Evolutionary conservation across 805 yeast species (phyloP).

Genomic region (Isabelozyma pseudorhagii): DNA sequence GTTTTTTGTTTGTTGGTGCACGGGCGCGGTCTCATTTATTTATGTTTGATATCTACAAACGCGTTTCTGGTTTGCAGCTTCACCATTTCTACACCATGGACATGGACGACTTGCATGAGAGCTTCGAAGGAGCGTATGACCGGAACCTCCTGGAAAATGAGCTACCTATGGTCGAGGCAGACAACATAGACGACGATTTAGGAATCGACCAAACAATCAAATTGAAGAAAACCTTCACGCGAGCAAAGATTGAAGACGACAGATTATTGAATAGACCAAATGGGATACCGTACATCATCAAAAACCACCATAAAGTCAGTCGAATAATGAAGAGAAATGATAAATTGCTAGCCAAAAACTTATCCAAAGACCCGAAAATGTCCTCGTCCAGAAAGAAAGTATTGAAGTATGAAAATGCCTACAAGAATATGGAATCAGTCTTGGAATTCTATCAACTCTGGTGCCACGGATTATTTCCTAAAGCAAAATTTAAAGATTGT

Average conservation of each 20-base stretch:
- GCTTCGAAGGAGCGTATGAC: background rate
- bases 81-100: background rate
- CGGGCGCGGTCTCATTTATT: background rate
- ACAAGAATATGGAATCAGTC: slow-evolving; percentile 29
- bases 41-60: background rate
- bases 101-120: background rate
- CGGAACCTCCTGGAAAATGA: background rate
- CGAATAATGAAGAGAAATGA: slow-evolving; percentile 27
- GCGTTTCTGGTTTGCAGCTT: background rate
- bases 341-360: slow-evolving; percentile 12
- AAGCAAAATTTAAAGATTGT: slow-evolving; percentile 74
- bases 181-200: slow-evolving; percentile 17
- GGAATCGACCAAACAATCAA: slow-evolving; percentile 37
- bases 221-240: slow-evolving; percentile 15
- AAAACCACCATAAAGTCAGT: slow-evolving; percentile 25
- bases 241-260: slow-evolving; percentile 34
- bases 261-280: slow-evolving; percentile 28
- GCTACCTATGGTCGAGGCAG: background rate
- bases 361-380: slow-evolving; percentile 8
- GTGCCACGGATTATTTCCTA: slow-evolving; percentile 64
- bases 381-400: slow-evolving; percentile 8
- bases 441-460: slow-evolving; percentile 43
- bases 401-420: slow-evolving; percentile 29
- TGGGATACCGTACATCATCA: slow-evolving; percentile 32
- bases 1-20: background rate